A percentile compares a stretch with the other conserved stretches of the same genome.
phyloP scores from a whole-genome alignment of 371 early-diverging fungal genomes.

The Lichtheimia corymbifera region DNA sequence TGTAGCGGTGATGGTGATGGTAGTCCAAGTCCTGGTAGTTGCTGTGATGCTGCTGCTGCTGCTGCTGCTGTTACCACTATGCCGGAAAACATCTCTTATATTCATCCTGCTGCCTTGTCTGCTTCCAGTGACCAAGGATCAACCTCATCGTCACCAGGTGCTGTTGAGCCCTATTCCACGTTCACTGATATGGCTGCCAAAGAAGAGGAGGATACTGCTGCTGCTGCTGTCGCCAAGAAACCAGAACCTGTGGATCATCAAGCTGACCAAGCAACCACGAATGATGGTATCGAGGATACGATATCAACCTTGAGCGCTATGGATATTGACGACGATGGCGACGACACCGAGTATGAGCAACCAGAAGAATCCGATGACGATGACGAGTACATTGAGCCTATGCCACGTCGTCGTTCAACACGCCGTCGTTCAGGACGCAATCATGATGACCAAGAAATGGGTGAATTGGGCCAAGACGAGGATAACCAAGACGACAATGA shows the following conservation, averaged over 20 bases:
- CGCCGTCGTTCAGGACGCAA: not conserved
- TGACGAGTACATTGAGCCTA: not conserved
- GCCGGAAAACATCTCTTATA: no score
- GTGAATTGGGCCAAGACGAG: no score
- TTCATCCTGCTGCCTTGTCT: no score
- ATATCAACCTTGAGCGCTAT: not conserved
- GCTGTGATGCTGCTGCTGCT: no score
- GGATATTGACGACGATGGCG: conserved; percentile 15
- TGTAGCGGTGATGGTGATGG: no score
- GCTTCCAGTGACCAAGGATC: no score
- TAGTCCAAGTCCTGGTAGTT: no score
- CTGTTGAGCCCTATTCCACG: no score
- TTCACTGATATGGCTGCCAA: conserved; percentile 9
- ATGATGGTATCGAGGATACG: conserved; percentile 3
- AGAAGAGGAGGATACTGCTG: conserved; percentile 3
- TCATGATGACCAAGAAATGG: not conserved
- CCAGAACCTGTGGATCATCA: no score
- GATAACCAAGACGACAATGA: no score
- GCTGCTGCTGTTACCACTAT: no score
- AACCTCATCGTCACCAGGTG: no score
- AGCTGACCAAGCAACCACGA: conserved; percentile 1
- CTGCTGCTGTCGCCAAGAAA: not conserved
- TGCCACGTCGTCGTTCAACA: conserved; percentile 4
- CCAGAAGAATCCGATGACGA: not conserved
- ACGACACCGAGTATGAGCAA: conserved; percentile 2